Evolutionary conservation across 805 yeast genomes (phyloP), one percentile per base, ranked within the genome.

Genomic region (Zygoascus flipseniorum): DNA sequence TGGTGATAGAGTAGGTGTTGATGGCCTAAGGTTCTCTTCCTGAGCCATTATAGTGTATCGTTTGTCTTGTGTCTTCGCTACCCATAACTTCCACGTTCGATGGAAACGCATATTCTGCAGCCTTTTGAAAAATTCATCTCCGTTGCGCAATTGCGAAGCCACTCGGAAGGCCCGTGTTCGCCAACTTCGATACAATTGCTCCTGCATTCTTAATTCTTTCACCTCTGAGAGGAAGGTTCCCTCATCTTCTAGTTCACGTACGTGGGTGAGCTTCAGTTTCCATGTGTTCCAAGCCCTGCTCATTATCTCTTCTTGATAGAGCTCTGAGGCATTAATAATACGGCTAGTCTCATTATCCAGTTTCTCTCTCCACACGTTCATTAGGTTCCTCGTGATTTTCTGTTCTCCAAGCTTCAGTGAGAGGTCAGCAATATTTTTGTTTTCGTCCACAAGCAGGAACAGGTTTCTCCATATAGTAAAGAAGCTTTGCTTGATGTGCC

Each of bases 11-110:
- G 44, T 42, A 16, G 44, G 44, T 10, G 44, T 42, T 3, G 23
- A n/a, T 10, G 20, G 43, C 23, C 16, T 18, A 18, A 42, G 26
- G n/a, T 39, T 19, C 14, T 48, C 31, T 20, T 28, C 28, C 49
- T 28, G 23, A 16, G 26, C 46, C 8, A 35, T 35, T n/a, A 3
- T 35, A n/a, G 11, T 14, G 23, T 39, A 18, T 18, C 5, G 35
- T 8, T 42, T 39, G 28, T 57, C 57, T 16, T 39, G 44, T 19
- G 56, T 41, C 39, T 49, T 56, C 3, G 56, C 56, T 11, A 51
- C 39, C 64, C 64, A 61, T 9, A 39, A 39, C 42, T 53, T 52
- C 64, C 64, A 61, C 10, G 48, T 31, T 31, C 44, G 35, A 10
- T 54, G 50, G 43, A 58, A 53, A 39, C 57, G 43, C 16, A 49